Conservation (phyloP, 2,329 filamentous ascomycete species). For the Penicillium thymicola region DNA sequence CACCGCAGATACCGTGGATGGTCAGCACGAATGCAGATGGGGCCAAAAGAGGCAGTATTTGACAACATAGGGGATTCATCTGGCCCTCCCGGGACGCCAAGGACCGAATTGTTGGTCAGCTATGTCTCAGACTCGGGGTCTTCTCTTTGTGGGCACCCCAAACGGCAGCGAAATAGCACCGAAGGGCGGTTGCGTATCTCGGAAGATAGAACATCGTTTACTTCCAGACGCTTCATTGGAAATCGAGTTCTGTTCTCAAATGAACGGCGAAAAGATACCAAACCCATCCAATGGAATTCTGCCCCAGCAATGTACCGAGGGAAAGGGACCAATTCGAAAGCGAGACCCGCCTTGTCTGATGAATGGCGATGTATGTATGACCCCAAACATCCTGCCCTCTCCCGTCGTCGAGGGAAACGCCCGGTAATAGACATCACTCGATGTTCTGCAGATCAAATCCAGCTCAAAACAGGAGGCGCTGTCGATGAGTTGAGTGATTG, state of each 20-base stretch:
- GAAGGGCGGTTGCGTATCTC: background rate
- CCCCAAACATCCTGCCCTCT: background rate
- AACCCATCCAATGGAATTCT: constrained; percentile 4
- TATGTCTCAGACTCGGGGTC: constrained; percentile 13
- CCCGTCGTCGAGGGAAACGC: background rate
- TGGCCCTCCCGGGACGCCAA: constrained; percentile 38
- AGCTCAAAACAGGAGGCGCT: background rate
- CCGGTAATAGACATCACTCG: background rate
- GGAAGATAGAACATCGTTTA: background rate
- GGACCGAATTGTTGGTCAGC: constrained; percentile 26
- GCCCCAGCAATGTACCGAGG: background rate
- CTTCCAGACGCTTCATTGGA: background rate
- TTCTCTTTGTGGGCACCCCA: background rate
- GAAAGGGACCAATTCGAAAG: background rate
- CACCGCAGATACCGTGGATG: constrained; percentile 34
- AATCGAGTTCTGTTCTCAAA: background rate
- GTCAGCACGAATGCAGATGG: constrained; percentile 39
- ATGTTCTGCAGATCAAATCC: background rate
- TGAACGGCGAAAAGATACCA: background rate
- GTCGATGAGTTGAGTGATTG: constrained; percentile 28
- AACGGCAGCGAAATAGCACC: background rate
- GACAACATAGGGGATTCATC: constrained; percentile 20
- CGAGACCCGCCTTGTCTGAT: background rate
- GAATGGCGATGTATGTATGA: constrained; percentile 1
- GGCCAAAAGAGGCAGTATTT: constrained; percentile 14